Evolutionary conservation across 208 protist species (phyloP).

Genomic region (Trichomonas vaginalis): DNA sequence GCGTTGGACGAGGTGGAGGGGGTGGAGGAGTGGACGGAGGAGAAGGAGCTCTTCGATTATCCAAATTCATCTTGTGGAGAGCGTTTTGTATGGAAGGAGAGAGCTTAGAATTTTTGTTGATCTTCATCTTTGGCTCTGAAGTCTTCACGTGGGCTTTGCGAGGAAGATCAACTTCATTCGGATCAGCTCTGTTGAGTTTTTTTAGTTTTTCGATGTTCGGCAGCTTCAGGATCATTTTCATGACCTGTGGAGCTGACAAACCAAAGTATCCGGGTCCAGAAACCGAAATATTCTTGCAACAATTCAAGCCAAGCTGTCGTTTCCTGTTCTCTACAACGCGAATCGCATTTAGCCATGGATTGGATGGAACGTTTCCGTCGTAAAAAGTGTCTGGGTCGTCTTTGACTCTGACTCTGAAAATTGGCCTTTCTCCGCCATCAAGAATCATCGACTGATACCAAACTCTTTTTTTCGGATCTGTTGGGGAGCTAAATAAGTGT

Average conservation of each 20-base stretch:
- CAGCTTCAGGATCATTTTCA: neutral
- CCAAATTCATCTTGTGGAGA: too few species aligned
- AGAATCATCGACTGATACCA: neutral
- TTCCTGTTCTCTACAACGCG: neutral
- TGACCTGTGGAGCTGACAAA: neutral
- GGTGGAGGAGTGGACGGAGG: too few species aligned
- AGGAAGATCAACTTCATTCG: neutral
- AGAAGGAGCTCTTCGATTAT: too few species aligned
- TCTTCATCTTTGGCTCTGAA: neutral
- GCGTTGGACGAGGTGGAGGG: too few species aligned
- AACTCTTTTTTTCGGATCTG: neutral
- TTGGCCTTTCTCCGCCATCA: neutral
- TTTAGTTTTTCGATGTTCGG: neutral
- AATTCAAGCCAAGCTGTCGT: neutral
- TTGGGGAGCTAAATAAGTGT: neutral
- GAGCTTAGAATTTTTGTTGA: too few species aligned
- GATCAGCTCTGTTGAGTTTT: neutral
- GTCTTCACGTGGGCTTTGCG: neutral
- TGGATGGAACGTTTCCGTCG: neutral
- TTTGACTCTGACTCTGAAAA: neutral
- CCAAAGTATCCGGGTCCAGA: neutral
- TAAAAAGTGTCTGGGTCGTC: neutral
- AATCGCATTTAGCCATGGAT: neutral
- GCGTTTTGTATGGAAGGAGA: too few species aligned
- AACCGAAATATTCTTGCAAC: neutral